Evolutionary conservation across 2,329 filamentous ascomycete genomes (phyloP), one percentile per base, ranked within the genome.

Genomic region (Claviceps spartinae): DNA sequence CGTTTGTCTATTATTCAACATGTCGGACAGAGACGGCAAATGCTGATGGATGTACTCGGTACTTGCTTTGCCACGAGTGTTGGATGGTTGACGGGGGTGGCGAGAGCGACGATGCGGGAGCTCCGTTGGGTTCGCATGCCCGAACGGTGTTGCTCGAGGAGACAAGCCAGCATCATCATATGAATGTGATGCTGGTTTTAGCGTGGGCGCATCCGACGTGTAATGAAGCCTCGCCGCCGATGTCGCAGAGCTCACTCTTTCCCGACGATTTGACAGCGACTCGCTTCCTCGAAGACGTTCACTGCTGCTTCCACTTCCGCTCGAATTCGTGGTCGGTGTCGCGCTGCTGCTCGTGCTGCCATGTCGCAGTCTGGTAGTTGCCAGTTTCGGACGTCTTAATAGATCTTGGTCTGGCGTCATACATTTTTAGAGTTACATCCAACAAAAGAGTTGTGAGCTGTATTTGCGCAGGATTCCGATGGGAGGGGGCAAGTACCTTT

Each of bases 241-340:
- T 34, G 68, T 66, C 6, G 69, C 66, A 14, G 77, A 79, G 44
- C 69, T 69, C 44, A 77, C 61, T 46, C 76, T 68, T 54, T 75
- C 72, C 47, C 72, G 70, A 8, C 72, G 67, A 37, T 63, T 64
- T 11, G 70, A 68, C 4, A 74, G 71, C 44, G 72, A 69, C 51
- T 78, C 76, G 50, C 72, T 76, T 20, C 70, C 73, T 20, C 63
- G 67, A 38, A 70, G 63, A 54, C 71, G 72, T 38, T 77, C 74
- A 30, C 71, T 73, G 20, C 72, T 69, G 49, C 73, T 71, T n/a
- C 71, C 69, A 50, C 73, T 77, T 4, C 65, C 66, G n/a, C 69
- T 72, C 14, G 66, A 63, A 7, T 58, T 61, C 36, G 62, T 61
- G 26, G 65, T 67, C 3, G 69, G 69, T 4, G 67, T 69, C 9